Evolutionary conservation across 163 green algal genomes (phyloP).

Genomic region (Scenedesmus sp.): DNA sequence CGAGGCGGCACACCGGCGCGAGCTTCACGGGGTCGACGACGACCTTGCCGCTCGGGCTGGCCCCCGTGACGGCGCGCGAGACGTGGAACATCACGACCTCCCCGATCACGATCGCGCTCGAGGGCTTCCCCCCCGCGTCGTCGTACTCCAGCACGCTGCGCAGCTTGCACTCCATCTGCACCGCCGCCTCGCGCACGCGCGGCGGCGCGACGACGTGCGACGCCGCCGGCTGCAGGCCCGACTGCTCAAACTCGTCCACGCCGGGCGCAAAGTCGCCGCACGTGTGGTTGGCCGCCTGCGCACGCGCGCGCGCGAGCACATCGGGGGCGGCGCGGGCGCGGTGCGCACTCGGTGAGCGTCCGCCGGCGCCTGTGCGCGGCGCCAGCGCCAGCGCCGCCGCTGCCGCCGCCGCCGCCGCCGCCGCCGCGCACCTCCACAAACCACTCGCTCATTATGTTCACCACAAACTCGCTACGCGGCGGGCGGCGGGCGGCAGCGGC

Average conservation of each 20-base stretch:
- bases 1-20: constrained; percentile 73
- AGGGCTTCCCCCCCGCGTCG: constrained; percentile 70
- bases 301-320: not conserved
- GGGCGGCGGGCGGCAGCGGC: too few species aligned
- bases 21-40: constrained; percentile 77
- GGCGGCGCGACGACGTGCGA: constrained; percentile 82
- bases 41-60: constrained; percentile 70
- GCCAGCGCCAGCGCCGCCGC: too few species aligned
- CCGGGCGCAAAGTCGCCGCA: constrained; percentile 82
- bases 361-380: too few species aligned
- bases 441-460: constrained; percentile 97
- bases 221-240: constrained; percentile 76
- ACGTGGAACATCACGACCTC: constrained; percentile 90
- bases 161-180: constrained; percentile 93
- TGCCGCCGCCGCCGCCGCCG: too few species aligned
- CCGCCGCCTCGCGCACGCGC: constrained; percentile 83
- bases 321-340: too few species aligned
- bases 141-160: constrained; percentile 69
- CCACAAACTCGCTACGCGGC: constrained; percentile 88
- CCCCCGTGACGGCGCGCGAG: constrained; percentile 67
- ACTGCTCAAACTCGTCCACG: constrained; percentile 84
- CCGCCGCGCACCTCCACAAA: constrained; percentile 81
- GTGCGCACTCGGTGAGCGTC: too few species aligned
- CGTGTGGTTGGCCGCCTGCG: constrained; percentile 86
- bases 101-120: constrained; percentile 82